Evolutionary conservation across 176 grass and related monocot species (phyloP).

Genomic region (Secale cereale): DNA sequence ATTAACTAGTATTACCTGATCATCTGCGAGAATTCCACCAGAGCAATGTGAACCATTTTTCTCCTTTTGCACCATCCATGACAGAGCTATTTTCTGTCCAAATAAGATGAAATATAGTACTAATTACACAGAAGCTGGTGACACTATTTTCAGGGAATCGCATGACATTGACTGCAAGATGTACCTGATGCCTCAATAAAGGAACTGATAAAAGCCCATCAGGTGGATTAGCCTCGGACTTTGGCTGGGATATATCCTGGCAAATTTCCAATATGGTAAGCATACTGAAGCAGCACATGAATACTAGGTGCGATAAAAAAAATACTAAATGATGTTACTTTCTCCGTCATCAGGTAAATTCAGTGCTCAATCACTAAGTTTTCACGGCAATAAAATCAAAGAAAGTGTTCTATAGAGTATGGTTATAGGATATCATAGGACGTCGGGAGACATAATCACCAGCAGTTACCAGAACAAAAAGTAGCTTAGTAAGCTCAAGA

Average conservation of each 20-base stretch:
- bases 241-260: slow-evolving; percentile 88
- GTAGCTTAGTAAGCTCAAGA: slow-evolving; percentile 1
- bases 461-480: slow-evolving; percentile 2
- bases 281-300: slow-evolving; percentile 24
- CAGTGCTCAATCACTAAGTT: neutral
- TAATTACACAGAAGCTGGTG: slow-evolving; percentile 21
- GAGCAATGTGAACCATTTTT: slow-evolving; percentile 59
- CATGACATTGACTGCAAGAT: neutral
- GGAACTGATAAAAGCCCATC: slow-evolving; percentile 79
- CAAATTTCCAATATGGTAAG: slow-evolving; percentile 35
- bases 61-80: slow-evolving; percentile 99
- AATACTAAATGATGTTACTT: slow-evolving; percentile 6
- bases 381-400: neutral
- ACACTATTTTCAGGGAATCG: slow-evolving; percentile 5
- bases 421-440: neutral
- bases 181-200: slow-evolving; percentile 96
- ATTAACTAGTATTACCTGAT: slow-evolving; percentile 66
- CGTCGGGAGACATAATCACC: neutral
- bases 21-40: slow-evolving; percentile 99
- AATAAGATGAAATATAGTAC: slow-evolving; percentile 13
- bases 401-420: neutral
- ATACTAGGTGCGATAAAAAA: slow-evolving; percentile 8
- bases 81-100: slow-evolving; percentile 84
- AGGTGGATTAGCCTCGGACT: slow-evolving; percentile 79
- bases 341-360: neutral